Evolutionary conservation across 1,284 basidiomycete species (phyloP), one percentile per base, ranked within the genome.

Genomic region (Fomitopsis schrenkii): DNA sequence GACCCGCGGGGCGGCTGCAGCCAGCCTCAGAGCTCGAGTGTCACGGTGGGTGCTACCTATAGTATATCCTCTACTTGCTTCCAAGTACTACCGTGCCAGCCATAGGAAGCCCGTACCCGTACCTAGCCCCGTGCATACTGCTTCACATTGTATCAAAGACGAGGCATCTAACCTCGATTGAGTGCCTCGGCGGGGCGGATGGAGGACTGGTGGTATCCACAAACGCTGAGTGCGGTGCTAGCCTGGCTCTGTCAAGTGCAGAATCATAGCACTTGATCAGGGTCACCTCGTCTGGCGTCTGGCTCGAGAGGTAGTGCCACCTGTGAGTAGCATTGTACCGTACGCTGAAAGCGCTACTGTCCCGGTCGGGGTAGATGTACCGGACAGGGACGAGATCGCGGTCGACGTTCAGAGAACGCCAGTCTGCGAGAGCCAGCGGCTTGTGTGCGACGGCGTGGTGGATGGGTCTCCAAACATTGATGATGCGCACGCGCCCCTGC

Each of bases 401-500:
- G 7, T 71, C 67, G 1, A 65, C 59, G 61, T 76, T 64, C 33
- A 84, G 67, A 10, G 76, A 73, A 50, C 77, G 74, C 56, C 73
- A 80, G 65, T 84, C 83, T 0, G 76, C 76, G 2, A 83, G 70
- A 0, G 79, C 80, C 50, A 85, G 77, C 0, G 83, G 84, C 63
- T 71, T 72, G 64, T 84, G 79, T 22, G 75, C 70, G 14, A 79
- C 81, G 1, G 78, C 64, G 50, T 80, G 74, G 10, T 68, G 72
- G 59, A 85, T 78, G 2, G 83, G 83, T 19, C 82, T 75, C 83
- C 83, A 84, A 59, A 83, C 76, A 68, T 84, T 85, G 75, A 84
- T 80, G 63, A 84, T 77, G 61, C 79, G 80, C 41, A 80, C 85
- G 40, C 87, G 83, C n/a, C 75, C 74, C 63, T 79, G 70, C 28